Evolutionary conservation across 1,139 yeast species (phyloP), one percentile per base, ranked within the genome.

Genomic region (Yamadazyma atlantica): DNA sequence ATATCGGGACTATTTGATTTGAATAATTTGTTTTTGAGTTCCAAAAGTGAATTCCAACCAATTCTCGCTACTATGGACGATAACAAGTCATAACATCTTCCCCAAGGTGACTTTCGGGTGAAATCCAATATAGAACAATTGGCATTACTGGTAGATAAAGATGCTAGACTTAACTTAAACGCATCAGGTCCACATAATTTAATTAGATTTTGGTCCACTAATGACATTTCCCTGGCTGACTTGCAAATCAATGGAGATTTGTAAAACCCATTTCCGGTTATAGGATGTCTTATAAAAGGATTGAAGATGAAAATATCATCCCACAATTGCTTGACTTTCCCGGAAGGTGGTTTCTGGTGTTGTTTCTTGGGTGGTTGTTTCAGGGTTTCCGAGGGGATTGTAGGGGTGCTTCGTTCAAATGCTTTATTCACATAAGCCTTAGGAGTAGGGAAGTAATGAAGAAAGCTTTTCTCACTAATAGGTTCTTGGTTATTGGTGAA

Each of bases 31-130:
- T 54, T 56, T 39, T 60, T 61, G 29, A 63, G 32, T 3, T 43
- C 36, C 22, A 64, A 62, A 30, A 60, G 38, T 32, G 51, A 48
- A 38, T 69, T 73, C 76, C 76, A 70, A 2, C 75, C 75, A 22
- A 60, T 54, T 14, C 58, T 40, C 1, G 75, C 73, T 1, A 66
- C 59, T 29, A 69, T 53, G 22, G 64, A 54, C 3, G 73, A 60
- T 33, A 70, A 43, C 27, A 70, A 48, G 40, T 69, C 73, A 45
- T 68, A 70, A 32, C 66, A 54, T 38, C 71, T 57, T 4, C 75
- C 75, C 74, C 75, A 69, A 2, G 73, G 66, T 0, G 73, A 66
- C 26, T 53, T 60, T 33, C 53, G 51, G 30, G 55, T 53, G 43
- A 67, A 69, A 38, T 68, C 71, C 16, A 66, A 42, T 3, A 67